Percentiles rank a stretch among this genome's conserved stretches.
These are phyloP conservation scores for Fusarium devonianum DNA, from an alignment of 2,329 filamentous ascomycete genomes.

Conservation along the genomic window DNA sequence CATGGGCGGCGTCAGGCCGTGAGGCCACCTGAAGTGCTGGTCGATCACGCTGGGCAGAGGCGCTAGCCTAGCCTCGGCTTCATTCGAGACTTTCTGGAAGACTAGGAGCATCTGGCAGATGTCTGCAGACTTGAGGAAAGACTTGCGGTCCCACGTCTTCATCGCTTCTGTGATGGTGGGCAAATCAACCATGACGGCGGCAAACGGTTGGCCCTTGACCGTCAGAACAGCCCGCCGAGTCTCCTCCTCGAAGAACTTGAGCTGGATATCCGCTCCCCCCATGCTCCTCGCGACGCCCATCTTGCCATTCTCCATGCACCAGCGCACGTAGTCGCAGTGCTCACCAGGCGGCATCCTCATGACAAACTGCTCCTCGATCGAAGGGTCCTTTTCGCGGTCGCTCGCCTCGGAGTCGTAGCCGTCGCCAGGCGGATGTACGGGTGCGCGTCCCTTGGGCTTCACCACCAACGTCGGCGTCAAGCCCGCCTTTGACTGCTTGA, in stretches of 20 bases:
- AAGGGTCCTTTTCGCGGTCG: conserved; percentile 85
- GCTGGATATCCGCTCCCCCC: conserved; percentile 77
- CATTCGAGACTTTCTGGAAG: conserved; percentile 70
- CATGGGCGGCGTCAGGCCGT: conserved; percentile 88
- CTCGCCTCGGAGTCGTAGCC: conserved; percentile 97
- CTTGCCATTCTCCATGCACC: conserved; percentile 77
- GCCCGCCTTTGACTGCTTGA: conserved; percentile 51
- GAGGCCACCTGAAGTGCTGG: conserved; percentile 75
- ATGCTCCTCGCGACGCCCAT: conserved; percentile 71
- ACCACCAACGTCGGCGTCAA: conserved; percentile 54
- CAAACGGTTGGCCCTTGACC: conserved; percentile 75
- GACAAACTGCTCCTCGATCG: conserved; percentile 88
- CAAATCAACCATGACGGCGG: conserved; percentile 80
- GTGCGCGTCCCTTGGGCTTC: conserved; percentile 72
- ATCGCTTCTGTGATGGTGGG: conserved; percentile 88
- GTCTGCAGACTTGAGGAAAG: conserved; percentile 88
- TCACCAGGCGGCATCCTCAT: conserved; percentile 87
- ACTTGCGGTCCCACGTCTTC: conserved; percentile 91
- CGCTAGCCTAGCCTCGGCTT: conserved; percentile 69
- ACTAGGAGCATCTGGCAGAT: conserved; percentile 90
- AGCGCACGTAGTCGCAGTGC: conserved; percentile 82
- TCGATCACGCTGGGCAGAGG: conserved; percentile 78
- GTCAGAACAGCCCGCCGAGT: conserved; percentile 76
- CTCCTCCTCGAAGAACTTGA: conserved; percentile 81
- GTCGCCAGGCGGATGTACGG: conserved; percentile 77